Base-by-base conservation (phyloP, 225 moss, liverwort and hornwort species). In the Rhytidiadelphus loreus region DNA sequence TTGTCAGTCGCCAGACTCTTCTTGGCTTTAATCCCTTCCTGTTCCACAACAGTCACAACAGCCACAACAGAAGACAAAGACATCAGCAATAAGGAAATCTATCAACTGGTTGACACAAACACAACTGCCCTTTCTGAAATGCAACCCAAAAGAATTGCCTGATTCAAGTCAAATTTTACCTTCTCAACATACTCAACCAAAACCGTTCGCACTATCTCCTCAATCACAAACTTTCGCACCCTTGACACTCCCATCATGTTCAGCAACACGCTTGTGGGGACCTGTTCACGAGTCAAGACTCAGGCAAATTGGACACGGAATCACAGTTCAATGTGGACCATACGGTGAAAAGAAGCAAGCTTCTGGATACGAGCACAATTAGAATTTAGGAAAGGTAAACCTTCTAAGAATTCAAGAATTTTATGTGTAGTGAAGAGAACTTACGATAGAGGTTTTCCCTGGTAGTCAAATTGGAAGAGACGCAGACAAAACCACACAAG, bases 361-460 rank as follows among this genome's bases (percentile, higher is more conserved):
- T 80, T 89, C 50, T 23, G 69, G 33, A 65, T 85, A 32, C 57
- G 21, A 43, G 35, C 4, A 35, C 33, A 28, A 5, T 25, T 28
- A 46, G 28, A 57, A 63, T 37, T 83, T 18, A 64, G 24, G 35
- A 39, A 83, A 83, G n/a, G 46, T 12, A 79, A 72, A 37, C 41
- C 46, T 69, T n/a, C 52, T 61, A 70, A 37, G 14, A 61, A 81
- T 78, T 78, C 39, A 62, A 70, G 32, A 81, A 57, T 70, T 48
- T 52, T 64, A 55, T 33, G 80, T 13, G 48, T 55, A 68, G 86
- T 66, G 55, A 43, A 64, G 70, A 62, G 76, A 84, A 88, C 94
- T 95, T 92, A 97, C 97, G 48, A 94, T 94, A 15, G 97, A 95
- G 85, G 97, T 93, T 87, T 97, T 97, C 68, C 96, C 96, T 97